Percentiles rank a stretch among this genome's conserved stretches.
phyloP scores from a whole-genome alignment of 768 basidiomycete genomes.

The Suillus cothurnatus region DNA sequence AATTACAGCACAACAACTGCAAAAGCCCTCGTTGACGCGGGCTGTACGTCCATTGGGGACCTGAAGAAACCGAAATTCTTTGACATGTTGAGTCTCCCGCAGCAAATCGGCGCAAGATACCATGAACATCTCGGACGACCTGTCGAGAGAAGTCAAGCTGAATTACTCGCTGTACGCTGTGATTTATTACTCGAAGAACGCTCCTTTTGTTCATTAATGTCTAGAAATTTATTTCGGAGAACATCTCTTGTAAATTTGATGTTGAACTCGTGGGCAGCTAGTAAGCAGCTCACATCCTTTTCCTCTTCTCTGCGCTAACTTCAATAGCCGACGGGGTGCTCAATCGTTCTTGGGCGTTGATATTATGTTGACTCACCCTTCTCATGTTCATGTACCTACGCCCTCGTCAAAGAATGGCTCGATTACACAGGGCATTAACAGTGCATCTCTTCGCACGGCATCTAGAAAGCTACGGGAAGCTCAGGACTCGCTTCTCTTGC shows the following conservation, averaged over 20 bases:
- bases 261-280: conserved; percentile 55
- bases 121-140: conserved; percentile 38
- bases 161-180: conserved; percentile 45
- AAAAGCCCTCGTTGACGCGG: conserved; percentile 49
- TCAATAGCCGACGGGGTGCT: conserved; percentile 43
- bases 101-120: conserved; percentile 44
- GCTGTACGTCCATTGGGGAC: conserved; percentile 47
- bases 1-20: conserved; percentile 32
- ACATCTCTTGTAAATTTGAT: conserved; percentile 50
- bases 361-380: conserved; percentile 49
- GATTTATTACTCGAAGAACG: neutral
- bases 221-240: conserved; percentile 53
- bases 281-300: conserved; percentile 41
- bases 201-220: neutral
- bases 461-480: conserved; percentile 4
- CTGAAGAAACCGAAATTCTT: conserved; percentile 41
- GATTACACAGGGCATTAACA: neutral
- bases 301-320: neutral
- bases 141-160: conserved; percentile 44
- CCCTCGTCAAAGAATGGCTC: conserved; percentile 18
- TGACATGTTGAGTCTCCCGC: conserved; percentile 38
- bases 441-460: neutral
- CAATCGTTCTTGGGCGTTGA: conserved; percentile 38
- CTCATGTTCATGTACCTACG: conserved; percentile 44
- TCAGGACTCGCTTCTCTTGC: conserved; percentile 32